phyloP scores from a whole-genome alignment of 768 basidiomycete species.

The Leccinum fibrillosum region DNA sequence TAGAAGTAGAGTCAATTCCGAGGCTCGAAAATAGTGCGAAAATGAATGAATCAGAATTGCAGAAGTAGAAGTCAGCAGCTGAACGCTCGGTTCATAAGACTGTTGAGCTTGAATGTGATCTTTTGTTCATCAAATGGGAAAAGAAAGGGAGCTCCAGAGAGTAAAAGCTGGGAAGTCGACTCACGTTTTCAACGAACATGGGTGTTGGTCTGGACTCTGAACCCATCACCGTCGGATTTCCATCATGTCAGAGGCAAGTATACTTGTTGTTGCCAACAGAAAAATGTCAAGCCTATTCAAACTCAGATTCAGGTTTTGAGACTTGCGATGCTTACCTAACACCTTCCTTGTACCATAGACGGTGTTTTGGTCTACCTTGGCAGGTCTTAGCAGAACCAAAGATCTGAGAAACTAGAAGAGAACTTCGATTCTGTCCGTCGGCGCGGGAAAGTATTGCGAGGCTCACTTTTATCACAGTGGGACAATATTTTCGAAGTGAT shows the following conservation, averaged over 20 bases:
- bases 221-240: neutral
- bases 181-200: neutral
- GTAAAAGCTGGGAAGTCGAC: neutral
- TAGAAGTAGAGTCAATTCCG: neutral
- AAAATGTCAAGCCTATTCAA: neutral
- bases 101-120: constrained; percentile 50
- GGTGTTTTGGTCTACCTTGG: neutral
- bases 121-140: constrained; percentile 35
- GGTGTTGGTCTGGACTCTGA: neutral
- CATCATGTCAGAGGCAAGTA: neutral
- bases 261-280: neutral
- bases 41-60: constrained; percentile 39
- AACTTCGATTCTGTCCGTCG: neutral
- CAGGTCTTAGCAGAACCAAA: neutral
- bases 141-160: neutral
- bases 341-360: neutral
- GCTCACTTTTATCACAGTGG: neutral
- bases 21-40: neutral
- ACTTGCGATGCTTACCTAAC: no score
- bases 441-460: neutral
- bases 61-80: constrained; percentile 40
- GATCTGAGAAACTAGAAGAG: neutral
- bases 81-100: constrained; percentile 40
- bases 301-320: neutral
- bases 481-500: neutral